Conservation (phyloP, 768 basidiomycete species). For the Mycena metata region DNA sequence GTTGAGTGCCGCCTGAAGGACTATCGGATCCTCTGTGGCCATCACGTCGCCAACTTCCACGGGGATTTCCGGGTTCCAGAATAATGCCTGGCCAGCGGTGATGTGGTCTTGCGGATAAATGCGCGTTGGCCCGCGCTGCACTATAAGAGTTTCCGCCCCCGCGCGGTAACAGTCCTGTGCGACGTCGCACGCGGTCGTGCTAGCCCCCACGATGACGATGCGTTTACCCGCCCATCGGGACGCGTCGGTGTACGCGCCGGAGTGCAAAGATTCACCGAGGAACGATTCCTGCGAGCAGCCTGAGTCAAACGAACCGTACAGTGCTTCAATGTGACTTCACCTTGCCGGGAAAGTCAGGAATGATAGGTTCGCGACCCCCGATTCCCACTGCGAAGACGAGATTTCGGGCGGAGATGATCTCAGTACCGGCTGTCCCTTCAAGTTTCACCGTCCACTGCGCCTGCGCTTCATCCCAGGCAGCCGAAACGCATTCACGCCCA, state of each 20-base stretch:
- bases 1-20: constrained; percentile 27
- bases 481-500: constrained; percentile 32
- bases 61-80: constrained; percentile 30
- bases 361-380: constrained; percentile 28
- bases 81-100: neutral
- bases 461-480: constrained; percentile 39
- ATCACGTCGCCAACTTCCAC: constrained; percentile 33
- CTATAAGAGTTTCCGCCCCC: constrained; percentile 43
- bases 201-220: constrained; percentile 65
- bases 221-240: constrained; percentile 64
- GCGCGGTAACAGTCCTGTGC: constrained; percentile 31
- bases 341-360: constrained; percentile 33
- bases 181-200: constrained; percentile 48
- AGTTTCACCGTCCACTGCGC: constrained; percentile 48
- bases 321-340: neutral
- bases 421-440: constrained; percentile 37
- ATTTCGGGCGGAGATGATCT: constrained; percentile 43
- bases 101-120: constrained; percentile 33
- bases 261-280: constrained; percentile 63
- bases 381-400: constrained; percentile 44
- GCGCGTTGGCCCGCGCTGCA: constrained; percentile 59
- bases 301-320: neutral
- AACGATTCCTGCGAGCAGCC: constrained; percentile 55
- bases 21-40: constrained; percentile 32
- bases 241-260: constrained; percentile 56